phyloP scores from a whole-genome alignment of 345 rosid species.

The Hibiscus mutabilis region DNA sequence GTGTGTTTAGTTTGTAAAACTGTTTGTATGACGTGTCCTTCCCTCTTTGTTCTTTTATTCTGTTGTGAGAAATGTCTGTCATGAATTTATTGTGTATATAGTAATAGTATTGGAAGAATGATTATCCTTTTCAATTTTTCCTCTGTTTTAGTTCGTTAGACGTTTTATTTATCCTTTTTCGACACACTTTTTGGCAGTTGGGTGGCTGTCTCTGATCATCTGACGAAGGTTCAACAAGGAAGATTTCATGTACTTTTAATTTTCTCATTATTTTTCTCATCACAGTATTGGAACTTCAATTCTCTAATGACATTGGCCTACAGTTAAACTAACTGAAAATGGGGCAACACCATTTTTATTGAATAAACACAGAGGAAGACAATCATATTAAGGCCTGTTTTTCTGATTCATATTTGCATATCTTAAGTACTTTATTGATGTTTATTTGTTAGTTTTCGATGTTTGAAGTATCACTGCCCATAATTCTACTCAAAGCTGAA shows the following conservation, averaged over 20 bases:
- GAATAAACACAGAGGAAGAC: slow-evolving; percentile 8
- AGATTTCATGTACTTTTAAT: slow-evolving; percentile 6
- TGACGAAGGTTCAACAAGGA: slow-evolving; percentile 14
- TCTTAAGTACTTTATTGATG: neutral
- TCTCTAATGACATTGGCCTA: slow-evolving; percentile 6
- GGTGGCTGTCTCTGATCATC: slow-evolving; percentile 60
- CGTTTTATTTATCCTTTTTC: slow-evolving; percentile 7
- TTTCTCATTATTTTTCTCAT: slow-evolving; percentile 6
- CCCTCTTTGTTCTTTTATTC: neutral
- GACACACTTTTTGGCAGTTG: slow-evolving; percentile 37
- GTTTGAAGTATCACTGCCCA: neutral
- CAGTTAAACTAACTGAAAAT: neutral
- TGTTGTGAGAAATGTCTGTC: neutral
- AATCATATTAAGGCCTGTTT: neutral
- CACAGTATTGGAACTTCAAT: slow-evolving; percentile 14
- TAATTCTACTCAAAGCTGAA: neutral
- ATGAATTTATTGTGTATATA: neutral
- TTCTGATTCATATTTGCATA: neutral
- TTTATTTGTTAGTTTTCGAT: neutral
- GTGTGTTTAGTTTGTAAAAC: neutral
- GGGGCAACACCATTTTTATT: slow-evolving; percentile 10
- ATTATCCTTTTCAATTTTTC: neutral
- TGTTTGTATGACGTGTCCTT: neutral
- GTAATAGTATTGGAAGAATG: neutral
- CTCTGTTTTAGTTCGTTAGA: neutral